Conservation (phyloP, 2,329 filamentous ascomycete species). For the Cladosporium austrohemisphaericum region DNA sequence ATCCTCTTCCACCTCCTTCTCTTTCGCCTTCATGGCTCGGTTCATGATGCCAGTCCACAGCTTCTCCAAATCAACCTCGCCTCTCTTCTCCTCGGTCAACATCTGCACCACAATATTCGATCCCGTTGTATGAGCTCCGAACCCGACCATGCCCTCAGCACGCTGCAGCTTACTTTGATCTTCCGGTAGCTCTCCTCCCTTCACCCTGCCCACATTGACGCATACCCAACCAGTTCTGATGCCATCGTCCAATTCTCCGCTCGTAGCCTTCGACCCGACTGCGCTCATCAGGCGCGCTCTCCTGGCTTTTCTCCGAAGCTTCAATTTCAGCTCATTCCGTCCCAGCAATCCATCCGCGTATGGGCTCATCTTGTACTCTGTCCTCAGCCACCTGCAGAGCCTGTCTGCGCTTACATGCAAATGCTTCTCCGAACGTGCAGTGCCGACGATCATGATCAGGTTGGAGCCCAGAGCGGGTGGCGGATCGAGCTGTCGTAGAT, state of each 20-base stretch:
- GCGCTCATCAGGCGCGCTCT: slow-evolving; percentile 76
- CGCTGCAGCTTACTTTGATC: slow-evolving; percentile 29
- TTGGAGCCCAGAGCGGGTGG: slow-evolving; percentile 83
- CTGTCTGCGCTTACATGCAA: slow-evolving; percentile 86
- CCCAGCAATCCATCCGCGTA: slow-evolving; percentile 85
- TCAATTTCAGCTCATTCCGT: slow-evolving; percentile 85
- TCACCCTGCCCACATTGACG: slow-evolving; percentile 75
- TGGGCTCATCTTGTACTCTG: slow-evolving; percentile 66
- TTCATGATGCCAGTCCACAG: slow-evolving; percentile 50
- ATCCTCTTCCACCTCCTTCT: slow-evolving; percentile 15
- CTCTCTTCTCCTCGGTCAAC: slow-evolving; percentile 67
- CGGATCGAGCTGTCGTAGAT: slow-evolving; percentile 79
- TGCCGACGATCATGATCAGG: slow-evolving; percentile 88
- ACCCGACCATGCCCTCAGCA: slow-evolving; percentile 67
- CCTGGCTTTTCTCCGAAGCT: slow-evolving; percentile 73
- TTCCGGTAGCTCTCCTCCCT: slow-evolving; percentile 63
- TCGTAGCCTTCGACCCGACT: slow-evolving; percentile 55
- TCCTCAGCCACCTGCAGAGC: slow-evolving; percentile 81
- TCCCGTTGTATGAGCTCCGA: slow-evolving; percentile 58
- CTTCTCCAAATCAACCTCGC: slow-evolving; percentile 62
- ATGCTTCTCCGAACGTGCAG: slow-evolving; percentile 87
- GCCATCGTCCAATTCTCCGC: slow-evolving; percentile 69
- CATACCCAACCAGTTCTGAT: slow-evolving; percentile 95
- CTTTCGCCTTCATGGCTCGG: slow-evolving; percentile 23
- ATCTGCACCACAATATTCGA: slow-evolving; percentile 67